Conservation (phyloP, 495 filamentous ascomycete genomes). For the Aspergillus mulundensis region DNA sequence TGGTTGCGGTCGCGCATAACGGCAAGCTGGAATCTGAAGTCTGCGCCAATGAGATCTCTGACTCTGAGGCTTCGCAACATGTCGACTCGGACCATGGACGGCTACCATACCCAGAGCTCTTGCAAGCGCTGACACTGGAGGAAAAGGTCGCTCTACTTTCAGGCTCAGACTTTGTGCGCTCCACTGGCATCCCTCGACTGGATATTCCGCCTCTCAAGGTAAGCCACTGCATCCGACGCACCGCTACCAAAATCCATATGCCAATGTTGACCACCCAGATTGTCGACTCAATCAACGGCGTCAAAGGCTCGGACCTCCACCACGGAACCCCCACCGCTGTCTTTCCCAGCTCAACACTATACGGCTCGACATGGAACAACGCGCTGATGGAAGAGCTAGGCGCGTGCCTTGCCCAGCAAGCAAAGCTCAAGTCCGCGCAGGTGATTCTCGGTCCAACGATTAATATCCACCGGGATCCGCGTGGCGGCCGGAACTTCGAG, state of each 20-base stretch:
- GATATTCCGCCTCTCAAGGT: not conserved
- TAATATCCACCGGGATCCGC: not conserved
- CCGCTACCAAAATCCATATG: no score
- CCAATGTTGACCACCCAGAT: not conserved
- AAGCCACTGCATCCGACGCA: no score
- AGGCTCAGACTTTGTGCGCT: not conserved
- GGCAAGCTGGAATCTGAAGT: not conserved
- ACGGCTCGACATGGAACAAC: constrained; percentile 3
- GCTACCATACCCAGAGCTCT: not conserved
- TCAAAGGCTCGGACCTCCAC: constrained; percentile 1
- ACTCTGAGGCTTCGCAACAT: not conserved
- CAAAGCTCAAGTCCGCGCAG: not conserved
- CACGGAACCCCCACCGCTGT: not conserved
- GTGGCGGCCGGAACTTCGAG: constrained; percentile 3
- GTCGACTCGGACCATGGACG: not conserved
- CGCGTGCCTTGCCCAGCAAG: not conserved
- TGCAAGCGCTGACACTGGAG: not conserved
- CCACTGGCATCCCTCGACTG: not conserved
- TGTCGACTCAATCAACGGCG: constrained; percentile 2
- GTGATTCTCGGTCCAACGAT: constrained; percentile 4
- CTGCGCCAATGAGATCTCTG: not conserved
- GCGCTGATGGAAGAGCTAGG: not conserved
- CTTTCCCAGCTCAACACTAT: not conserved
- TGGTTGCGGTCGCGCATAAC: not conserved
- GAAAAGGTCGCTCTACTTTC: not conserved